These are phyloP conservation scores for Colletotrichum cereale DNA, from an alignment of 2,329 filamentous ascomycete species.

Conservation along the genomic window DNA sequence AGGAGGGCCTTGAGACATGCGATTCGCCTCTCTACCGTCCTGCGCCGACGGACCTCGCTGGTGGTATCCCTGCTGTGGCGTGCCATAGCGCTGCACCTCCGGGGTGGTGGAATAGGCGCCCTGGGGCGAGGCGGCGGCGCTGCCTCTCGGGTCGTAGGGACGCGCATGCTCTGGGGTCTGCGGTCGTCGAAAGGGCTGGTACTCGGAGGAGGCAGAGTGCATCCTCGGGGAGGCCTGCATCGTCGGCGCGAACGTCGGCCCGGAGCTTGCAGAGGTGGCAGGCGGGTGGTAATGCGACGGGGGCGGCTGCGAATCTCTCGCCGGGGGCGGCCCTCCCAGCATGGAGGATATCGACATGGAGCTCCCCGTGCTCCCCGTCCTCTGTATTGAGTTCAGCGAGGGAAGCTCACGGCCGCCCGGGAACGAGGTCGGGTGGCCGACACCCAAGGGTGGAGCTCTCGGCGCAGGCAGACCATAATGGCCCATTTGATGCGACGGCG, in stretches of 20 bases:
- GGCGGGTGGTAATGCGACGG: constrained; percentile 59
- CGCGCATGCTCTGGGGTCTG: constrained; percentile 79
- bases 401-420: constrained; percentile 65
- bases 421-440: constrained; percentile 60
- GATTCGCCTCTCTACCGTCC: constrained; percentile 56
- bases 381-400: constrained; percentile 62
- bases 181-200: constrained; percentile 73
- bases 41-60: constrained; percentile 64
- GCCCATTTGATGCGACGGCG: constrained; percentile 49
- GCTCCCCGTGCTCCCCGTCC: constrained; percentile 62
- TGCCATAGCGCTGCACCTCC: constrained; percentile 70
- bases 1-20: constrained; percentile 47
- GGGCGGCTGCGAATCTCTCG: constrained; percentile 57
- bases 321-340: constrained; percentile 64
- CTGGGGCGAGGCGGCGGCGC: constrained; percentile 62
- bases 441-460: constrained; percentile 56
- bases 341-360: constrained; percentile 74
- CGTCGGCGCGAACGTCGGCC: constrained; percentile 59
- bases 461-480: constrained; percentile 62
- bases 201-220: constrained; percentile 68
- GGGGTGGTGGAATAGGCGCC: constrained; percentile 67
- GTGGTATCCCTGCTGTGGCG: constrained; percentile 65
- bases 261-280: constrained; percentile 51
- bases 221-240: constrained; percentile 69
- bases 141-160: constrained; percentile 63